These are phyloP conservation scores for Herpetospermum pedunculosum DNA, from an alignment of 306 rosid genomes.

Conservation along the genomic window DNA sequence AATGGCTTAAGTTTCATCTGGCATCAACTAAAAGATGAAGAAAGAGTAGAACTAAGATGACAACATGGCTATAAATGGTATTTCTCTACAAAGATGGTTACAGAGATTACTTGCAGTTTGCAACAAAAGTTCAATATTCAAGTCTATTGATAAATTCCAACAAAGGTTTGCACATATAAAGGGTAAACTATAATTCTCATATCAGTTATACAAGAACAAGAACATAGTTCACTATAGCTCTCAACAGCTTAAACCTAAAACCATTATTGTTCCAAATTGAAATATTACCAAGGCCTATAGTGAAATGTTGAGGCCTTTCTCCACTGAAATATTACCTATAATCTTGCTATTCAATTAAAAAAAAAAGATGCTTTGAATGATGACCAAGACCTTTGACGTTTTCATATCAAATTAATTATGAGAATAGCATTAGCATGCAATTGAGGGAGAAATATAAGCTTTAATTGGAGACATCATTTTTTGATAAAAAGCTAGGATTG, in stretches of 20 bases:
- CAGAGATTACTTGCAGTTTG: background rate
- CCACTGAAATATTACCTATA: background rate
- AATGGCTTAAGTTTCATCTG: slow-evolving; percentile 12
- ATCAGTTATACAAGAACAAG: background rate
- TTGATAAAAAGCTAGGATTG: background rate
- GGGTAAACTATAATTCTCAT: background rate
- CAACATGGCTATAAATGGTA: background rate
- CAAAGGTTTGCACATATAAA: background rate
- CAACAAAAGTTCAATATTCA: background rate
- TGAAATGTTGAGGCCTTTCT: background rate
- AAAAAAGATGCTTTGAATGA: background rate
- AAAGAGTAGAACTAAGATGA: background rate
- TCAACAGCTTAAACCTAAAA: background rate
- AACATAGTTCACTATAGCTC: background rate
- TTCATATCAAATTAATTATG: background rate
- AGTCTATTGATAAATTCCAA: background rate
- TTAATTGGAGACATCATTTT: background rate
- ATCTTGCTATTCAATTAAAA: background rate
- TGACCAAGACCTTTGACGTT: background rate
- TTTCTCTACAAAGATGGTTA: background rate
- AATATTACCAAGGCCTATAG: background rate
- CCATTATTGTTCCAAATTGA: background rate
- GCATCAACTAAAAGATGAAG: background rate
- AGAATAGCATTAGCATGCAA: background rate
- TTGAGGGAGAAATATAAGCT: background rate